These are phyloP conservation scores for Penicillium silybi DNA, from an alignment of 495 filamentous ascomycete genomes.

Conservation along the genomic window DNA sequence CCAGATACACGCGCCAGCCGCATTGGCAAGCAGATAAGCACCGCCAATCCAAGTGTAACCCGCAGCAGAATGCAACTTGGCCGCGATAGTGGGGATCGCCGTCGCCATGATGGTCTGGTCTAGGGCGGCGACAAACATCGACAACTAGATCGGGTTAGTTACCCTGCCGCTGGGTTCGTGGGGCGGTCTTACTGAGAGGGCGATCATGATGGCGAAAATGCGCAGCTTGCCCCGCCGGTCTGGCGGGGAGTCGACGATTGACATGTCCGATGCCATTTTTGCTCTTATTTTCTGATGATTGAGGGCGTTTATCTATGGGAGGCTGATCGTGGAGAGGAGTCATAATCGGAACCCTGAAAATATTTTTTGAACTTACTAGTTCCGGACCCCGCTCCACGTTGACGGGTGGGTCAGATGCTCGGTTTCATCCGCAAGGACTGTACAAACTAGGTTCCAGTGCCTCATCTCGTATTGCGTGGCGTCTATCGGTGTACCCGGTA, in stretches of 20 bases:
- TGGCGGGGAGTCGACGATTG: conserved; percentile 11
- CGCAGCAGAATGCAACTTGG: conserved; percentile 53
- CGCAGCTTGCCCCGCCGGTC: conserved; percentile 16
- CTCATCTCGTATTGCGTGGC: neutral
- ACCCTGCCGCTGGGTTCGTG: neutral
- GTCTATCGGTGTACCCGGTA: neutral
- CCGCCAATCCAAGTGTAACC: conserved; percentile 67
- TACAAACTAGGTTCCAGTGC: neutral
- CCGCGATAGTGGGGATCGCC: conserved; percentile 54
- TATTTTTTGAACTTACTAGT: neutral
- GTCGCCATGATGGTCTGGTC: conserved; percentile 62
- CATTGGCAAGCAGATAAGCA: conserved; percentile 57
- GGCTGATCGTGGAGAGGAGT: neutral
- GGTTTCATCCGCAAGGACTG: neutral
- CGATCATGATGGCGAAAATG: conserved; percentile 23
- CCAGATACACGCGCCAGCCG: conserved; percentile 54
- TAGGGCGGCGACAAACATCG: conserved; percentile 50
- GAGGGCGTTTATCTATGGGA: neutral
- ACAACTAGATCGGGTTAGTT: conserved; percentile 3
- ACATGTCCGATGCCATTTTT: conserved; percentile 15
- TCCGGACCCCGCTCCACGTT: neutral
- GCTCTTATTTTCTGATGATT: neutral
- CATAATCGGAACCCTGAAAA: neutral
- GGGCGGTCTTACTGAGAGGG: conserved; percentile 20
- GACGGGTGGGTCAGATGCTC: neutral